Base-by-base conservation (phyloP, 306 rosid genomes). In the Arachis stenosperma region DNA sequence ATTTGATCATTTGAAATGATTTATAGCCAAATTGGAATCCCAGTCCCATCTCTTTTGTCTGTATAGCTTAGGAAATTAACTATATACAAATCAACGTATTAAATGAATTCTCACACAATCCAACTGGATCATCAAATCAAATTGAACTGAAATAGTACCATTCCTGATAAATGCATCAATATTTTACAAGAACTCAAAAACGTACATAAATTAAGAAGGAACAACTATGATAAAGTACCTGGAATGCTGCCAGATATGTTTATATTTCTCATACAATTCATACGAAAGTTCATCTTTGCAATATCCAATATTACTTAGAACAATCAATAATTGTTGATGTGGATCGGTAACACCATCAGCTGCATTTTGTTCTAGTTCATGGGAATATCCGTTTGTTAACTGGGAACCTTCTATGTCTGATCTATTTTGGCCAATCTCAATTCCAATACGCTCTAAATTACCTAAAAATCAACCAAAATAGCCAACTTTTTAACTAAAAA, bases 261-360 rank as follows among this genome's bases (percentile, higher is more conserved):
- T 87, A 84, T 88, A 95, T 81, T 86, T 95, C 72, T 82, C 83
- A 85, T 91, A 90, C 78, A 95, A 61, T 86, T 95, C 96, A 70
- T 81, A 69, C 53, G 97, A 88, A 79, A 95, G 99, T 55, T 91
- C 98, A 47, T 95, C 98, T 80, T 90, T 95, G 89, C 99, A 95
- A 81, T 86, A 90, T 79, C 99, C 98, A 6, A 95, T 86, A 81
- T 95, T 95, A 86, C 99, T 95, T 71, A 95, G 86, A 71, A 91
- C 93, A 65, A 90, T 76, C 77, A 95, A 82, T 76, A 95, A 85
- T 81, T 73, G 79, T 66, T 84, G 92, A 78, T 91, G 99, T 57
- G 99, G 96, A 86, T 88, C 85, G 41, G 77, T 57, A 56, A 86
- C 80, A 47, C 86, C 84, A 72, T 86, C 78, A 41, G 78, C 71